phyloP scores from a whole-genome alignment of 257 asterid species.

The Solanum tarapatanum region DNA sequence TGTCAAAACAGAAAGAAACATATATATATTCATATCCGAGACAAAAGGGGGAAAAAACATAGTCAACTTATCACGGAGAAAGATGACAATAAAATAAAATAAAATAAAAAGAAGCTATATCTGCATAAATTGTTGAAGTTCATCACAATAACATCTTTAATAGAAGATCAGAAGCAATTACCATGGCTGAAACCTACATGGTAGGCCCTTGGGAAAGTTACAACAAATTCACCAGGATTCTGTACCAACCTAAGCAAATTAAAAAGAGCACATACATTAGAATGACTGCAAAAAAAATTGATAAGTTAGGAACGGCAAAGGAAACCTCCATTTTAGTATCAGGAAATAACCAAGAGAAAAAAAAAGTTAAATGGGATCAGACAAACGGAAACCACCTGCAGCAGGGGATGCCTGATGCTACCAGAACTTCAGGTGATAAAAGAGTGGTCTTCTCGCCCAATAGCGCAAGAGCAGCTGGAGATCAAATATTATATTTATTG shows the following conservation, averaged over 20 bases:
- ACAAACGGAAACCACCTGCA: slow-evolving; percentile 58
- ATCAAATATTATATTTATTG: slow-evolving; percentile 10
- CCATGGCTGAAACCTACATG: slow-evolving; percentile 99
- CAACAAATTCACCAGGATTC: slow-evolving; percentile 96
- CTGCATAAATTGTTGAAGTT: background rate
- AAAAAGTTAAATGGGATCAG: slow-evolving; percentile 1
- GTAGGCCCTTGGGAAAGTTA: slow-evolving; percentile 98
- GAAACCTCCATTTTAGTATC: background rate
- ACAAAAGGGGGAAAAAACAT: background rate
- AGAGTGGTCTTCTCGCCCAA: slow-evolving; percentile 97
- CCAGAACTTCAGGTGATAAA: slow-evolving; percentile 74
- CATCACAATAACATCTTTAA: background rate
- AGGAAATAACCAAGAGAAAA: slow-evolving; percentile 1
- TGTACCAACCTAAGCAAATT: slow-evolving; percentile 68
- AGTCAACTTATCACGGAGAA: background rate
- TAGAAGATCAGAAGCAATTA: slow-evolving; percentile 28
- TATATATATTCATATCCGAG: background rate
- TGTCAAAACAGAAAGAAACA: background rate
- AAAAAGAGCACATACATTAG: background rate
- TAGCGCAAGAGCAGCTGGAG: slow-evolving; percentile 75
- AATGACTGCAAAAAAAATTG: background rate
- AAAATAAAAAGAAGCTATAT: background rate
- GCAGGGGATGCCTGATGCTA: slow-evolving; percentile 85
- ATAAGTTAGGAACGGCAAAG: background rate
- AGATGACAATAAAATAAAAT: background rate